These are phyloP conservation scores for Thuja plicata DNA, from an alignment of 83 land plant species.

Conservation along the genomic window DNA sequence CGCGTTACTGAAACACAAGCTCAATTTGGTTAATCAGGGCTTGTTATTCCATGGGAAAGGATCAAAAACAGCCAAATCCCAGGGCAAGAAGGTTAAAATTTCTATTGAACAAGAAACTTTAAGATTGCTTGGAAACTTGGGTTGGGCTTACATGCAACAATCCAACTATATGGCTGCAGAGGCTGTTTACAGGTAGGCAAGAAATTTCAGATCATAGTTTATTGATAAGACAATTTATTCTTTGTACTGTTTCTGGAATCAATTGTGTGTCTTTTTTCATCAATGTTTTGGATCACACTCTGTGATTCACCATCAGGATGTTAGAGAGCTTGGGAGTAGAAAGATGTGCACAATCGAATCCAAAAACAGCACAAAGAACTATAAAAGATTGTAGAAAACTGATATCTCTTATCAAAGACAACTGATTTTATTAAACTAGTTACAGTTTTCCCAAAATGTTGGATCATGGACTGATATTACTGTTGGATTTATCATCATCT, in stretches of 20 bases:
- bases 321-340: no score
- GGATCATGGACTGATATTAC: not conserved
- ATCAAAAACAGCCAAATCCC: conserved; percentile 97
- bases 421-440: not conserved
- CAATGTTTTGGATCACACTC: no score
- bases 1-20: conserved; percentile 79
- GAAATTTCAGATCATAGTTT: not conserved
- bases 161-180: conserved; percentile 76
- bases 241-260: no score
- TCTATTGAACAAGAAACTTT: conserved; percentile 96
- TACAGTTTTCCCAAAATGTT: not conserved
- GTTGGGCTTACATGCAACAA: conserved; percentile 94
- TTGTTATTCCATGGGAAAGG: conserved; percentile 97
- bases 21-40: conserved; percentile 88
- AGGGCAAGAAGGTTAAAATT: conserved; percentile 96
- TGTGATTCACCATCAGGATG: no score
- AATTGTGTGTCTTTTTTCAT: no score
- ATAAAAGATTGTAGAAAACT: no score
- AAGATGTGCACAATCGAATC: no score
- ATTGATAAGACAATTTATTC: not conserved
- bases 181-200: conserved; percentile 74
- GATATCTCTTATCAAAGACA: not conserved
- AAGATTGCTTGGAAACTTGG: conserved; percentile 83
- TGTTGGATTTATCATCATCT: not conserved
- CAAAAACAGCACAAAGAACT: no score